Evolutionary conservation across 2,329 filamentous ascomycete genomes (phyloP).

Genomic region (Emmonsiellopsis sp.): DNA sequence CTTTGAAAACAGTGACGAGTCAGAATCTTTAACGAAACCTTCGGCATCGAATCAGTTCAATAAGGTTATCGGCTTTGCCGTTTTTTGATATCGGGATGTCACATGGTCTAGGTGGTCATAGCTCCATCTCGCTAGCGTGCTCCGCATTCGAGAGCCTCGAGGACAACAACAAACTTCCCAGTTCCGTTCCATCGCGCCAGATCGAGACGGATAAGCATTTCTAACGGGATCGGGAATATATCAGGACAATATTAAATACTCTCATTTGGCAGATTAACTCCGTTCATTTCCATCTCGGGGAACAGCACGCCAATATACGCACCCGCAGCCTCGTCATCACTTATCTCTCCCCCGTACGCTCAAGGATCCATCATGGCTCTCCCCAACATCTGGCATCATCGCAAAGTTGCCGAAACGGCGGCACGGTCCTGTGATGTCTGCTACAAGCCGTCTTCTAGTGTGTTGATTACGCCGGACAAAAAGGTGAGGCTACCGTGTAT

Average conservation of each 20-base stretch:
- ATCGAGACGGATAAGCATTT: not conserved
- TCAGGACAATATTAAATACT: not conserved
- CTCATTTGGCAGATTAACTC: too few species aligned
- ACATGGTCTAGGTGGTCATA: not conserved
- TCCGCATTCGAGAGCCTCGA: not conserved
- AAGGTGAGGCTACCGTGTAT: constrained; percentile 51
- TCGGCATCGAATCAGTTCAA: not conserved
- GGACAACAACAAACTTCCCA: not conserved
- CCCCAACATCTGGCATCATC: constrained; percentile 73
- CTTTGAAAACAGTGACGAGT: too few species aligned
- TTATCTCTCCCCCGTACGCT: not conserved
- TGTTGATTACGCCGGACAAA: constrained; percentile 80
- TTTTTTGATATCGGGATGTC: not conserved
- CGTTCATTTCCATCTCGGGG: too few species aligned
- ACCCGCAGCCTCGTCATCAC: not conserved
- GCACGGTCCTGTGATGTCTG: constrained; percentile 83
- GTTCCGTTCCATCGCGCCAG: too few species aligned
- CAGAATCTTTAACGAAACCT: not conserved
- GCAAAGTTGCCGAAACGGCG: constrained; percentile 75
- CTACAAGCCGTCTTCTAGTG: constrained; percentile 77
- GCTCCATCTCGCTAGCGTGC: not conserved
- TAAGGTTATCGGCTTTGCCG: not conserved
- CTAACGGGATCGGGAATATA: not conserved
- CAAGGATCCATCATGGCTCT: constrained; percentile 31
- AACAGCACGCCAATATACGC: too few species aligned